phyloP scores from a whole-genome alignment of 2,329 filamentous ascomycete genomes.

The Ciborinia camelliae region DNA sequence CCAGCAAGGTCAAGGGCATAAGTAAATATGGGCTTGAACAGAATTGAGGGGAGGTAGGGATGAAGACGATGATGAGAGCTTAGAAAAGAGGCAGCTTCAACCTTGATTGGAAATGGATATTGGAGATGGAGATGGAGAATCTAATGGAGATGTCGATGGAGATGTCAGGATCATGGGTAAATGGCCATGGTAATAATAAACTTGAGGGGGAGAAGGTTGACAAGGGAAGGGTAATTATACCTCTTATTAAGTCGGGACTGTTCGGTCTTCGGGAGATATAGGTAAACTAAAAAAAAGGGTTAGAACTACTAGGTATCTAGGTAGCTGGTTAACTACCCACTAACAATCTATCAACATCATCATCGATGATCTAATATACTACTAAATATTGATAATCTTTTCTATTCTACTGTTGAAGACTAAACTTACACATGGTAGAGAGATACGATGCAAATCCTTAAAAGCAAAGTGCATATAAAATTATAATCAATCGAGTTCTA shows the following conservation, averaged over 20 bases:
- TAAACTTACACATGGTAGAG: too few species aligned
- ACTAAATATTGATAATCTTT: too few species aligned
- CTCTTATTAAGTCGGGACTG: too few species aligned
- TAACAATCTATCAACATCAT: too few species aligned
- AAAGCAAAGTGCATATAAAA: neutral
- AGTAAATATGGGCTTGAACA: neutral
- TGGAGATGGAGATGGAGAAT: neutral
- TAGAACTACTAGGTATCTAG: too few species aligned
- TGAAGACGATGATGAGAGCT: neutral
- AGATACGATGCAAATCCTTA: too few species aligned
- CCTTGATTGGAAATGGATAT: neutral
- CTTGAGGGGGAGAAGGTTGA: neutral
- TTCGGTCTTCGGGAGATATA: too few species aligned
- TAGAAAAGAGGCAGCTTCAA: neutral
- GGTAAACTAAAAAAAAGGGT: too few species aligned
- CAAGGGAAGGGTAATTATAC: neutral
- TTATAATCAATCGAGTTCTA: neutral
- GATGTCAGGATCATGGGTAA: constrained; percentile 8
- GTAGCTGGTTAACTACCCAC: too few species aligned
- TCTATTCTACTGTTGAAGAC: too few species aligned
- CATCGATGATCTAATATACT: too few species aligned
- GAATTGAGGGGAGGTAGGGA: neutral
- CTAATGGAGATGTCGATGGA: too few species aligned
- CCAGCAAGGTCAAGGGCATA: constrained; percentile 15
- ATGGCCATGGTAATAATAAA: neutral